A percentile compares a stretch with the other conserved stretches of the same genome.
These are phyloP conservation scores for Isatis lusitanica DNA, from an alignment of 441 rosid genomes.

Conservation along the genomic window DNA sequence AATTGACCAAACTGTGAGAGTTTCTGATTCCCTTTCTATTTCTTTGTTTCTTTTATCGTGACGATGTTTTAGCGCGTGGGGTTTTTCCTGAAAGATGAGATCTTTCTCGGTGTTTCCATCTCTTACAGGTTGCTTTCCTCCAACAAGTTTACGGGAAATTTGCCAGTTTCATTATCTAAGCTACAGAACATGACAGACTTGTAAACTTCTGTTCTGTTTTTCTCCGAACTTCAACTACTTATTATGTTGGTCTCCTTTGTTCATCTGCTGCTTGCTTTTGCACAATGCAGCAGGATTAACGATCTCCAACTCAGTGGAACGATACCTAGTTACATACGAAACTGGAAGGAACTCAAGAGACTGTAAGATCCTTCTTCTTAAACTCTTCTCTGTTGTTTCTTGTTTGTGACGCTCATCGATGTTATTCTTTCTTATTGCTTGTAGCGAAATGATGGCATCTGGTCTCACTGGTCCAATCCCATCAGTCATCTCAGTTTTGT, in stretches of 20 bases:
- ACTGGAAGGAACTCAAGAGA: constrained; percentile 57
- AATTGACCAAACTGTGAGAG: constrained; percentile 60
- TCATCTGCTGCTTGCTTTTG: constrained; percentile 34
- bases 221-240: constrained; percentile 20
- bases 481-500: constrained; percentile 46
- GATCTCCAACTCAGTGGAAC: constrained; percentile 46
- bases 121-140: constrained; percentile 72
- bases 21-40: constrained; percentile 21
- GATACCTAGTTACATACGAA: constrained; percentile 40
- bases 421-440: constrained; percentile 11
- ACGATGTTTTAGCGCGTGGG: neutral
- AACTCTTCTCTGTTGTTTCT: neutral
- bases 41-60: constrained; percentile 4
- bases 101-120: constrained; percentile 10
- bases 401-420: neutral
- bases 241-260: constrained; percentile 12
- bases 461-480: constrained; percentile 74
- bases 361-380: constrained; percentile 44
- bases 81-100: constrained; percentile 10
- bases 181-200: constrained; percentile 62
- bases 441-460: constrained; percentile 65
- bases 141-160: constrained; percentile 62
- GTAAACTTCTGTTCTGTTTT: constrained; percentile 41
- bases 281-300: constrained; percentile 44
- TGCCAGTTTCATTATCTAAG: constrained; percentile 56